Base-by-base conservation (phyloP, 371 early-diverging fungal species). In the Zychaea mexicana region DNA sequence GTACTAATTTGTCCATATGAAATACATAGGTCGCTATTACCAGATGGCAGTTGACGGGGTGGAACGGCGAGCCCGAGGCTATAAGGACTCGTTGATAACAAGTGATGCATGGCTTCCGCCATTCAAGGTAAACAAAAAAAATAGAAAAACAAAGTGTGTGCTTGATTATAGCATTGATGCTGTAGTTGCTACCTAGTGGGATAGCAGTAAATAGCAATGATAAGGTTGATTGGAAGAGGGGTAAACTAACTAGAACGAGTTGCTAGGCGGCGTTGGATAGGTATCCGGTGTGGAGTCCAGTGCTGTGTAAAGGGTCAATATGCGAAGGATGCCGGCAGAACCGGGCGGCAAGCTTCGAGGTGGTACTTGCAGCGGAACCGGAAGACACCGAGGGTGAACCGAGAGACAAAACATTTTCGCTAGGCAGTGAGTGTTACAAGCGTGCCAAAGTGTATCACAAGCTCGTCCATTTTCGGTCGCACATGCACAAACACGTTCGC, bases 81-180 rank as follows among this genome's bases (percentile, higher is more conserved):
- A 47, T n/a, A 27, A 24, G 28, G 64, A 63, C 2, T 68, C 68
- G 4, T 24, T 64, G 27, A 31, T 68, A 31, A 49, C 63, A 21
- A 68, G 68, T 60, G 68, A 68, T 60, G 63, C 68, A 42, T 68
- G 68, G 68, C 38, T 52, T n/a, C 64, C 68, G 4, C n/a, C 55
- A 9, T 68, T 63, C 49, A 68, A 68, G 62, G 67, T 67, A 57
- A 36, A 52, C 12, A 22, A 10, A 38, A n/a, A 1, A 42, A 42
- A 3, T 24, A 26, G 17, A 31, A 31, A 21, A 24, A 6, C 58
- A 57, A 47, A 56, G 17, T 21, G 5, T 33, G 38, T n/a, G 24
- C 32, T 17, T 28, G 30, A 53, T 38, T 26, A 10, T n/a, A n/a
- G n/a, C n/a, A n/a, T n/a, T n/a, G n/a, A n/a, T n/a, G n/a, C n/a